Evolutionary conservation across 257 asterid genomes (phyloP).

Genomic region (Mentha longifolia): DNA sequence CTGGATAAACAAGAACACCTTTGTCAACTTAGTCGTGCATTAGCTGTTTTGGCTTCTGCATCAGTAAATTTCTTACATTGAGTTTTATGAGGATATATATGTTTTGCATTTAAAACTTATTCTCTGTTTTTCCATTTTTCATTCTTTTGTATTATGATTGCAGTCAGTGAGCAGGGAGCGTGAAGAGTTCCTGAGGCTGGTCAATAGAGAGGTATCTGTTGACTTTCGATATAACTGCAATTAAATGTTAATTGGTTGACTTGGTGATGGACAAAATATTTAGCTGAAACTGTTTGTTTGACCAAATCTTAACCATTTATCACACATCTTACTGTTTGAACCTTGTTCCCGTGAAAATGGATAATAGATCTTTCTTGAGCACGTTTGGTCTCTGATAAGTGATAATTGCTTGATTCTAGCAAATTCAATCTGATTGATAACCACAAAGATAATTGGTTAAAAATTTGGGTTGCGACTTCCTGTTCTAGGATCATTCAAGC

Average conservation of each 20-base stretch:
- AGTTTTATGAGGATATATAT: conserved; percentile 22
- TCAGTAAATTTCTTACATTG: conserved; percentile 52
- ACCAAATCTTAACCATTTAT: background rate
- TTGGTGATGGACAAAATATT: conserved; percentile 9
- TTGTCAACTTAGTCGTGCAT: conserved; percentile 85
- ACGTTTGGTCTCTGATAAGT: conserved; percentile 10
- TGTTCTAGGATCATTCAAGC: conserved; percentile 4
- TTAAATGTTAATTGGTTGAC: conserved; percentile 21
- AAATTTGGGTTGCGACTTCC: background rate
- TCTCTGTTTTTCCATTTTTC: conserved; percentile 21
- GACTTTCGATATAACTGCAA: conserved; percentile 14
- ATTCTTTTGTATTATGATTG: conserved; percentile 30
- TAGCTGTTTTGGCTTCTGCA: conserved; percentile 91
- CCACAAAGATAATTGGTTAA: background rate
- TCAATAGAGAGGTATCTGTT: conserved; percentile 76
- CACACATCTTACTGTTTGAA: background rate
- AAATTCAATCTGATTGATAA: no score
- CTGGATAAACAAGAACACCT: conserved; percentile 79
- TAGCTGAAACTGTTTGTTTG: background rate
- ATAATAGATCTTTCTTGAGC: conserved; percentile 1
- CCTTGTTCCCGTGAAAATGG: conserved; percentile 20
- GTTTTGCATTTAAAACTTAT: background rate
- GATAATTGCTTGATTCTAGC: background rate
- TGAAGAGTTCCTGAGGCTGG: conserved; percentile 84
- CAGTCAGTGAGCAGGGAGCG: conserved; percentile 95